Percentiles rank a stretch among this genome's conserved stretches.
Evolutionary conservation across 768 basidiomycete species (phyloP).

Genomic region (Gautieria morchelliformis): DNA sequence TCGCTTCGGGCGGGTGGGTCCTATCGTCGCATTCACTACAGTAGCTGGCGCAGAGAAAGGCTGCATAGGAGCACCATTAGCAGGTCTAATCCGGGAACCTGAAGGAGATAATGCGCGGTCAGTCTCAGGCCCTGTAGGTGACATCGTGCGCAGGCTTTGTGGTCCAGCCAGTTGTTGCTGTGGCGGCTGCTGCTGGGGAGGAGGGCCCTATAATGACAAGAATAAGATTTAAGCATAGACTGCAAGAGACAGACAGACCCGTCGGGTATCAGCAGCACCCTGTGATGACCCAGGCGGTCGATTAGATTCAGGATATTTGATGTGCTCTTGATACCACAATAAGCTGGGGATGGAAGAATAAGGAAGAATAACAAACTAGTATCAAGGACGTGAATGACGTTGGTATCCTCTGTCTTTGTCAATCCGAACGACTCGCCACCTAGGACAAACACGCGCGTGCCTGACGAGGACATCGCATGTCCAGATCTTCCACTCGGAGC

Average conservation of each 20-base stretch:
- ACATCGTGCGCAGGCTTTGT: conserved; percentile 12
- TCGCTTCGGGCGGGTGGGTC: conserved; percentile 44
- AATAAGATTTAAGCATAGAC: background rate
- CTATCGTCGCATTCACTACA: background rate
- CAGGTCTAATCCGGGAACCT: conserved; percentile 6
- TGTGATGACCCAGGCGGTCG: conserved; percentile 21
- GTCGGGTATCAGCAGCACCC: background rate
- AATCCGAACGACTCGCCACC: conserved; percentile 87
- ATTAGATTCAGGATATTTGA: conserved; percentile 79
- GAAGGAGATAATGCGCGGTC: conserved; percentile 58
- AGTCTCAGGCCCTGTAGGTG: conserved; percentile 22
- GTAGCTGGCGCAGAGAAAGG: conserved; percentile 19
- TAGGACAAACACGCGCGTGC: conserved; percentile 81
- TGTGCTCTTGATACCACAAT: conserved; percentile 50
- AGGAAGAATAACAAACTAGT: conserved; percentile 51
- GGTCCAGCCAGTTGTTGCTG: conserved; percentile 18
- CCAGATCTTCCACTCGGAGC: conserved; percentile 87
- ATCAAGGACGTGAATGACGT: conserved; percentile 83
- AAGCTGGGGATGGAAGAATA: background rate
- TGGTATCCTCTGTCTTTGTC: conserved; percentile 66
- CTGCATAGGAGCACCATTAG: conserved; percentile 34
- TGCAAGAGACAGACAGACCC: background rate
- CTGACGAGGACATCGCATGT: conserved; percentile 96
- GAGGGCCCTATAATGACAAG: conserved; percentile 14
- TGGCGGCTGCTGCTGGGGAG: conserved; percentile 20